Conservation (phyloP, 2,329 filamentous ascomycete genomes). For the Beauveria sp. region DNA sequence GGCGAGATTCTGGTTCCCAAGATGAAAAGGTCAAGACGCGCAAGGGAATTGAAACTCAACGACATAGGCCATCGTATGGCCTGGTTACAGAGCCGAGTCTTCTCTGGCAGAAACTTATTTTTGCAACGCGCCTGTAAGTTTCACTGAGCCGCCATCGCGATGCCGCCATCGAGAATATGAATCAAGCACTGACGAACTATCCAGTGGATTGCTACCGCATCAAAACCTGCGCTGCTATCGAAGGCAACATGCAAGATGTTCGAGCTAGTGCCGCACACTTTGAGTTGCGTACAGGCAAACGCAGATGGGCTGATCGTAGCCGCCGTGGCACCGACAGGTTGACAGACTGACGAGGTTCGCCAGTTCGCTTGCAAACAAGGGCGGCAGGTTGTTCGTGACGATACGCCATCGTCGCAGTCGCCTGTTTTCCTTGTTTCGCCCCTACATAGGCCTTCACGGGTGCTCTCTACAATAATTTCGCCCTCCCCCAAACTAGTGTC, state of each 20-base stretch:
- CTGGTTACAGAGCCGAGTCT: conserved; percentile 90
- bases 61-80: conserved; percentile 92
- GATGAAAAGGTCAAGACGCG: conserved; percentile 60
- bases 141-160: neutral
- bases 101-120: conserved; percentile 79
- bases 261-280: conserved; percentile 72
- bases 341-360: neutral
- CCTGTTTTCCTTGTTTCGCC: too few relatives aligned
- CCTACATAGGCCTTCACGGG: too few relatives aligned
- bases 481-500: neutral
- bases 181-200: conserved; percentile 10
- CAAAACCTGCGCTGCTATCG: conserved; percentile 78
- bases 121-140: conserved; percentile 83
- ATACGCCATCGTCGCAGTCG: too few relatives aligned
- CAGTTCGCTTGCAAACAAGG: neutral
- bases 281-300: conserved; percentile 81
- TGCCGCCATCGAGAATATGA: neutral
- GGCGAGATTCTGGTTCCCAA: conserved; percentile 68
- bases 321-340: conserved; percentile 19
- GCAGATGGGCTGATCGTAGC: conserved; percentile 58
- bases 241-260: conserved; percentile 69
- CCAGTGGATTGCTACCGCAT: conserved; percentile 89
- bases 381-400: too few relatives aligned
- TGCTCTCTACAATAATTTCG: neutral
- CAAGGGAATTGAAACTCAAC: conserved; percentile 84